These are phyloP conservation scores for Podaxis sp. DNA, from an alignment of 768 basidiomycete species.

Conservation along the genomic window DNA sequence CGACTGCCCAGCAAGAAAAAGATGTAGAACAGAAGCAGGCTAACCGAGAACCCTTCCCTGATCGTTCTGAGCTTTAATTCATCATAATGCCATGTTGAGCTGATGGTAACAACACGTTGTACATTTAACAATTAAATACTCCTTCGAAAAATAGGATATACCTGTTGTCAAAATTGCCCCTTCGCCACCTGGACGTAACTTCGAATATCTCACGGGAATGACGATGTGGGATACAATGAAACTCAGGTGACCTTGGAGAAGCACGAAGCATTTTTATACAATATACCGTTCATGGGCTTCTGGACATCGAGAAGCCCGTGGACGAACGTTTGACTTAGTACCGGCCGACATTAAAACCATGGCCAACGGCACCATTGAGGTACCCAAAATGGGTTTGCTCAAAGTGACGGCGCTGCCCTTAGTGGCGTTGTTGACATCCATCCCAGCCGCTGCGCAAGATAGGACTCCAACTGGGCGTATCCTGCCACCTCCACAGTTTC, in stretches of 20 bases:
- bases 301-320: conserved; percentile 1
- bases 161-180: background rate
- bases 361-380: background rate
- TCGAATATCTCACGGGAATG: background rate
- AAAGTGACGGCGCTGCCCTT: background rate
- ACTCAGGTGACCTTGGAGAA: background rate
- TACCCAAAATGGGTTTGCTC: background rate
- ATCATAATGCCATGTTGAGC: background rate
- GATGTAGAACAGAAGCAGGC: background rate
- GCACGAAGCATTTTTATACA: background rate
- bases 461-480: conserved; percentile 10
- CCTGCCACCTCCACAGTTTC: conserved; percentile 11
- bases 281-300: background rate
- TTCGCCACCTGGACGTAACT: background rate
- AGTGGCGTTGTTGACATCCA: background rate
- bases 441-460: conserved; percentile 3
- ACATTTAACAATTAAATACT: background rate
- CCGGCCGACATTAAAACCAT: background rate
- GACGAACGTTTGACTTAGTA: background rate
- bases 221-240: background rate
- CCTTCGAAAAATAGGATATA: conserved; percentile 4
- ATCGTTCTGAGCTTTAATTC: conserved; percentile 6
- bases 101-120: background rate
- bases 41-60: background rate
- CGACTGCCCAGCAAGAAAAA: background rate